These are phyloP conservation scores for Phytophthora hybrid DNA, from an alignment of 352 stramenopile genomes.

Conservation along the genomic window DNA sequence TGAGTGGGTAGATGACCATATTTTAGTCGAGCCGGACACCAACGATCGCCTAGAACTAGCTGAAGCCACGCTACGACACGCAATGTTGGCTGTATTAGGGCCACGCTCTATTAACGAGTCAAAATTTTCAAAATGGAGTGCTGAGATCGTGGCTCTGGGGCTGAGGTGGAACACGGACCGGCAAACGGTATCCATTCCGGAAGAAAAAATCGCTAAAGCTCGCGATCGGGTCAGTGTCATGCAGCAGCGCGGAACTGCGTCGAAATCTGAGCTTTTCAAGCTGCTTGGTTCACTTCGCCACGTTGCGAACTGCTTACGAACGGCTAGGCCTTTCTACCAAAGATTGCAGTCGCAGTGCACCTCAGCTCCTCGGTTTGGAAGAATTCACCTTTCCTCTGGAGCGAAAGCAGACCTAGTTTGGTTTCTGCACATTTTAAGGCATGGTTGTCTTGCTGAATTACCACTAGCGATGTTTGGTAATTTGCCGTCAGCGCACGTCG, in stretches of 20 bases:
- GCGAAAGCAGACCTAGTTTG: not conserved
- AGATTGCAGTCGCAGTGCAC: slow-evolving; percentile 12
- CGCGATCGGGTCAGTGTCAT: not conserved
- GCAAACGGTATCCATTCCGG: slow-evolving; percentile 28
- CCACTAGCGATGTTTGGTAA: not conserved
- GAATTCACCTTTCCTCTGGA: not conserved
- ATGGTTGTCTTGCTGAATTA: slow-evolving; percentile 14
- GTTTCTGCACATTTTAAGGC: slow-evolving; percentile 12
- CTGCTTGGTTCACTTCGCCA: slow-evolving; percentile 38
- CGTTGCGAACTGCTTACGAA: slow-evolving; percentile 24
- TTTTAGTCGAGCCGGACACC: slow-evolving; percentile 29
- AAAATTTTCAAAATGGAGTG: slow-evolving; percentile 31
- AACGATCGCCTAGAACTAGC: slow-evolving; percentile 11
- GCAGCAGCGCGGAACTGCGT: not conserved
- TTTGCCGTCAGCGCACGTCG: not conserved
- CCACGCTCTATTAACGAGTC: slow-evolving; percentile 37
- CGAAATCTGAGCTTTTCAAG: slow-evolving; percentile 22
- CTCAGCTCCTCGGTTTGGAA: not conserved
- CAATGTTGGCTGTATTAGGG: slow-evolving; percentile 36
- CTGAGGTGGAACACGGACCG: slow-evolving; percentile 23
- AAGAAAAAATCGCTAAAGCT: slow-evolving; percentile 31
- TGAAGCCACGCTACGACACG: slow-evolving; percentile 18
- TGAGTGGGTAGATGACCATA: slow-evolving; percentile 48
- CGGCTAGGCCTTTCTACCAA: slow-evolving; percentile 34
- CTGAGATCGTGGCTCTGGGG: slow-evolving; percentile 16